Base-by-base conservation (phyloP, 257 asterid species). In the Ophiorrhiza pumila region DNA sequence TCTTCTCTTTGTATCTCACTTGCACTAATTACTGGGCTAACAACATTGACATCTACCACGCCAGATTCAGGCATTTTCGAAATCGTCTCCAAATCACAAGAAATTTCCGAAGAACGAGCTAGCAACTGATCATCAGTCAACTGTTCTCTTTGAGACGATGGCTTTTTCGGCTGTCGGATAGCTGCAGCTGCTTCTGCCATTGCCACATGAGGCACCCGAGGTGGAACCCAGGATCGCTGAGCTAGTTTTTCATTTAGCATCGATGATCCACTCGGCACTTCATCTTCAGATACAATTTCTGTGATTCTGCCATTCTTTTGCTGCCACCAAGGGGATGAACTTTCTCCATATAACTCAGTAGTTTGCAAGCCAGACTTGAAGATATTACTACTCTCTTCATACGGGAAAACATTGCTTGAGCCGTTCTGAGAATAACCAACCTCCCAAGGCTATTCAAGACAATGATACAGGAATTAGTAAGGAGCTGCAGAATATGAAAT, bases 111-210 rank as follows among this genome's bases (percentile, higher is more conserved):
- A n/a, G 92, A 68, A 12, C 80, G 90, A 71, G 86, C 73, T 18
- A 85, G 78, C 59, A 84, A 67, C 72, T 90, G 91, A 67, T 90
- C 96, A 42, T 92, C 96, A 0, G 78, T 87, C 81, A 86, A 32
- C 57, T 79, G 84, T 22, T 87, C 95, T 25, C 80, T 80, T 77
- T 82, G 91, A 23, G 46, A 29, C 1, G 78, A 29, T 23, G 90
- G 64, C 80, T 86, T 92, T 84, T 95, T 95, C 20, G 96, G 96
- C 72, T 95, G 96, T 39, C 99, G 90, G 81, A 95, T 95, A 70
- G 99, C 98, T 2, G 93, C 85, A 59, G 98, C 94, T 58, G 99
- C 97, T 81, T 90, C 99, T 0, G 95, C 89, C 92, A 92, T 95
- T 29, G 80, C 93, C 9, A 95, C 96, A 2, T 96, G 96, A 18